Conservation (phyloP, 2,329 filamentous ascomycete genomes). For the Westerdykella sp. region DNA sequence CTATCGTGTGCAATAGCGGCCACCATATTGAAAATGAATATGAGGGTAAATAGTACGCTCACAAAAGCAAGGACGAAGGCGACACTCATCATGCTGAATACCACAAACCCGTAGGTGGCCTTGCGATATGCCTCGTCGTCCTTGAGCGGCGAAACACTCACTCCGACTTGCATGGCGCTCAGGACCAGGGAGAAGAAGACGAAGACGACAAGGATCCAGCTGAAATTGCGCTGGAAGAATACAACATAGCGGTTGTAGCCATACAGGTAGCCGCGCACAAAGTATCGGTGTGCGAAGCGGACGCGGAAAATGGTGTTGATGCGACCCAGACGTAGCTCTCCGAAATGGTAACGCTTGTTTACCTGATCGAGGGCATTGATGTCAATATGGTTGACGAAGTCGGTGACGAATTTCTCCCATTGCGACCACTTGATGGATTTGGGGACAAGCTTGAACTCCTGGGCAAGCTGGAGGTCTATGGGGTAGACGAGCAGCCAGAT, state of each 20-base stretch:
- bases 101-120: conserved; percentile 29
- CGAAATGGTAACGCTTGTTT: conserved; percentile 34
- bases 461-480: conserved; percentile 30
- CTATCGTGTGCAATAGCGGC: conserved; percentile 27
- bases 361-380: conserved; percentile 29
- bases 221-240: conserved; percentile 36
- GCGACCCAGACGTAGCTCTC: conserved; percentile 29
- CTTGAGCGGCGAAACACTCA: conserved; percentile 19
- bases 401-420: conserved; percentile 29
- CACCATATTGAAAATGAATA: conserved; percentile 34
- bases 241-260: conserved; percentile 37
- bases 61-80: conserved; percentile 23
- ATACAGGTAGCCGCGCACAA: conserved; percentile 36
- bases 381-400: conserved; percentile 23
- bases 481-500: conserved; percentile 32
- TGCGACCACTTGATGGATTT: conserved; percentile 27
- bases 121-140: conserved; percentile 18
- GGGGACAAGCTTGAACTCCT: conserved; percentile 24
- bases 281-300: conserved; percentile 27
- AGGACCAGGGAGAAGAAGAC: conserved; percentile 35
- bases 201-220: conserved; percentile 34
- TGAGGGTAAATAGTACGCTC: conserved; percentile 22
- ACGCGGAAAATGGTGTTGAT: conserved; percentile 34
- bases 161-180: conserved; percentile 36
- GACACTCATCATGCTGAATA: conserved; percentile 32